Evolutionary conservation across 2,329 filamentous ascomycete genomes (phyloP), one percentile per base, ranked within the genome.

Genomic region (Aspergillus texensis): DNA sequence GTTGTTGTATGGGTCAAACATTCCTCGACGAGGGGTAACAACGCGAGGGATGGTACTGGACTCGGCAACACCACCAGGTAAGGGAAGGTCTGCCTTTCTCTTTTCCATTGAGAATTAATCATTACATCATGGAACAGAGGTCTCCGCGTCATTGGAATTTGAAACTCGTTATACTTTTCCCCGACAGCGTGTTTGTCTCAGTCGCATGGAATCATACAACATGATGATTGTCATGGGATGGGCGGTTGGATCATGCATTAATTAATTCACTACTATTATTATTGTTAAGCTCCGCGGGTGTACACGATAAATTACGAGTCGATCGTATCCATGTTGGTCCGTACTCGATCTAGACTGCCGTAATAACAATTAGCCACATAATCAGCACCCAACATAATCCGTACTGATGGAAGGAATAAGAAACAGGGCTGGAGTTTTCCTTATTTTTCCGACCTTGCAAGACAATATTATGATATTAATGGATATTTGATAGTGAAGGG

Each of bases 101-200:
- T 36, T 43, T 53, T 14, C 54, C 28, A 28, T 32, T 52, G n/a
- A 12, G 28, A 52, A 34, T 30, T 6, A 30, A 32, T 16, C 10
- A 66, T 66, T 63, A 63, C 65, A 65, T 66, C 65, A 66, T 61
- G 43, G 26, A n/a, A 21, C 26, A 19, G 52, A 65, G 34, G 60
- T 67, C 56, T 61, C 54, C 62, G 65, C 65, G 64, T 66, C 55
- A 65, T 66, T 50, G 57, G 53, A 32, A 62, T 60, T 53, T 30
- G 54, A 32, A 50, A 39, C 26, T 30, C 21, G 24, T n/a, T 16
- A 28, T 14, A 24, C n/a, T 46, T 39, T 32, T 32, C 6, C 19
- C 39, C 14, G 12, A 30, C 12, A 19, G n/a, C 11, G 19, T 28
- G 28, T 54, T 54, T 34, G 30, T 54, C 52, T 50, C 14, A n/a